These are phyloP conservation scores for Bryopsis sp. DNA, from an alignment of 139 green algal genomes.

Conservation along the genomic window DNA sequence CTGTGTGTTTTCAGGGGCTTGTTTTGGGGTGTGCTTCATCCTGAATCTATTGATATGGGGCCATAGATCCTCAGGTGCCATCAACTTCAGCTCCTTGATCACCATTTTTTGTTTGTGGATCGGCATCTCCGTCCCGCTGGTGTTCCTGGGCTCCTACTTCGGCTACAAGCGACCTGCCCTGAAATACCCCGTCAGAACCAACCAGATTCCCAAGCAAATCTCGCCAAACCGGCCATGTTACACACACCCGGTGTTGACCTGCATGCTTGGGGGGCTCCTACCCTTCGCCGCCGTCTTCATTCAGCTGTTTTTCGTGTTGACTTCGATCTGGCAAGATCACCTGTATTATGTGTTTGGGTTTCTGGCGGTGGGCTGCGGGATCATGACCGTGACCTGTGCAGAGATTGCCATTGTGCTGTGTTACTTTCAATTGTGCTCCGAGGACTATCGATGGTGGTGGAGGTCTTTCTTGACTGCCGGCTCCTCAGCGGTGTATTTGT, in stretches of 20 bases:
- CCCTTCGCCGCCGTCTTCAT: constrained; percentile 95
- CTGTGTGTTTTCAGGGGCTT: constrained; percentile 33
- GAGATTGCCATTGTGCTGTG: constrained; percentile 88
- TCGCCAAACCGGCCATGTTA: constrained; percentile 92
- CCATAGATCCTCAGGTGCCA: constrained; percentile 79
- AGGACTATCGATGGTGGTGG: constrained; percentile 60
- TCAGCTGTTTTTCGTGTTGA: constrained; percentile 96
- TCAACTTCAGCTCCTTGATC: constrained; percentile 92
- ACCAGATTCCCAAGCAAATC: constrained; percentile 97
- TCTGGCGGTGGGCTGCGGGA: constrained; percentile 73
- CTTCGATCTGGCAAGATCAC: constrained; percentile 80
- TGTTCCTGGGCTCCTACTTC: constrained; percentile 92
- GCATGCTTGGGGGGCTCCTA: constrained; percentile 79
- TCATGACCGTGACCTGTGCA: constrained; percentile 80
- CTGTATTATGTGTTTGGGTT: constrained; percentile 84
- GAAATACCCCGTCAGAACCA: constrained; percentile 90
- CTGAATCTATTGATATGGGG: constrained; percentile 94
- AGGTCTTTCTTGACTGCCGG: constrained; percentile 73
- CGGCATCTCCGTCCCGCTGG: constrained; percentile 89
- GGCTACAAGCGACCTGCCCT: constrained; percentile 82
- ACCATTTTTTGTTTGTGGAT: constrained; percentile 96
- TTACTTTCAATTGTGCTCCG: constrained; percentile 67
- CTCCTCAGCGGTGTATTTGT: constrained; percentile 74
- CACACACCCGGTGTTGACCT: constrained; percentile 64
- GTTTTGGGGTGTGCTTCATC: constrained; percentile 85